A percentile compares a stretch with the other conserved stretches of the same genome.
phyloP scores from a whole-genome alignment of 164 flowering plant genomes.

The Cinnamomum micranthum region DNA sequence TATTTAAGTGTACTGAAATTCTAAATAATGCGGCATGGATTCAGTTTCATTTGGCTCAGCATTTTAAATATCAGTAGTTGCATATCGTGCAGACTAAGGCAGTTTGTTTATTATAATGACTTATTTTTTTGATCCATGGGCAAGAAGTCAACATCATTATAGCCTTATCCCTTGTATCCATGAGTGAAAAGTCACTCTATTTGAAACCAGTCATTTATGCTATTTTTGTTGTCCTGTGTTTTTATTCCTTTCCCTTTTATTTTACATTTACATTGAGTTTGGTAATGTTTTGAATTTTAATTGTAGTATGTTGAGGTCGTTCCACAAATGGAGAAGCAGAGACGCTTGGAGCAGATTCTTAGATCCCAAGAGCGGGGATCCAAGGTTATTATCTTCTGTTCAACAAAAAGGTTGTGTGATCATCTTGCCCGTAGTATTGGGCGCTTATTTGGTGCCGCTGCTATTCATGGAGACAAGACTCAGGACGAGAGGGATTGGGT shows the following conservation, averaged over 20 bases:
- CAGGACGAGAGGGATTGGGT: conserved; percentile 94
- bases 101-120: no score
- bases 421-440: conserved; percentile 79
- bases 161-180: no score
- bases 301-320: conserved; percentile 87
- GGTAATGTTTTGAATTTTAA: neutral
- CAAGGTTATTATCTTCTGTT: conserved; percentile 76
- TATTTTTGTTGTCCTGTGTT: neutral
- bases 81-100: no score
- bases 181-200: no score
- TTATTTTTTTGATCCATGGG: no score
- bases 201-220: neutral
- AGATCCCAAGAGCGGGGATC: conserved; percentile 81
- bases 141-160: no score
- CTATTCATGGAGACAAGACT: conserved; percentile 90
- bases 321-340: conserved; percentile 77
- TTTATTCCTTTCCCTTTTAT: neutral
- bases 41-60: no score
- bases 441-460: conserved; percentile 81
- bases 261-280: neutral
- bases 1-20: no score
- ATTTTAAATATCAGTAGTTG: no score
- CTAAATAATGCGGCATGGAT: no score
- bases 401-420: conserved; percentile 85
- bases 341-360: conserved; percentile 87